Evolutionary conservation across 768 basidiomycete genomes (phyloP).

Genomic region (Rhodosporidiobolus sp.): DNA sequence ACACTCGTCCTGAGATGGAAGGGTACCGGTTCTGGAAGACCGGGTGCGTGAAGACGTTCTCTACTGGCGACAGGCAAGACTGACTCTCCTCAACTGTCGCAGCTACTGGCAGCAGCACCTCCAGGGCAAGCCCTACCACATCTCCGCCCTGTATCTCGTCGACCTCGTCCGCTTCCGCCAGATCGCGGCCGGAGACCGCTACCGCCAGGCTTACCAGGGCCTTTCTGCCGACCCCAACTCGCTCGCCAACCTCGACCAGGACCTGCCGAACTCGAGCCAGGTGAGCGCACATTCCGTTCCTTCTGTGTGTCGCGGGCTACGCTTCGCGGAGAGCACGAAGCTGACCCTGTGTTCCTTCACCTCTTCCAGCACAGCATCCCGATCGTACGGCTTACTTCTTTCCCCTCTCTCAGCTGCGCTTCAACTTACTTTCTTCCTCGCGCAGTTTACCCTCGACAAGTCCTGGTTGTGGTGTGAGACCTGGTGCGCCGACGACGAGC

Average conservation of each 20-base stretch:
- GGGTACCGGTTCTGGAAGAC: constrained; percentile 99
- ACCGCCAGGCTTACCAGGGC: constrained; percentile 86
- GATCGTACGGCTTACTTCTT: constrained; percentile 63
- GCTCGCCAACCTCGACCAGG: constrained; percentile 92
- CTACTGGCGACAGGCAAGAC: too few relatives aligned
- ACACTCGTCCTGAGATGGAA: constrained; percentile 91
- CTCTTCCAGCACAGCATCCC: constrained; percentile 65
- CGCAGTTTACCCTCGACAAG: constrained; percentile 76
- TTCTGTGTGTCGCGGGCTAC: background rate
- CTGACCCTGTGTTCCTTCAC: background rate
- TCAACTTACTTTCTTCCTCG: constrained; percentile 13
- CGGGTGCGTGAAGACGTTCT: constrained; percentile 54
- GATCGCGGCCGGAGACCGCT: constrained; percentile 68
- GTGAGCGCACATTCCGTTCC: constrained; percentile 78
- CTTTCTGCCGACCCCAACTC: constrained; percentile 93
- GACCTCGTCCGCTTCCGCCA: constrained; percentile 93
- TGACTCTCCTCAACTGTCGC: background rate
- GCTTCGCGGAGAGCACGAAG: background rate
- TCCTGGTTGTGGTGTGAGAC: constrained; percentile 99
- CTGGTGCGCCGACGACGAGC: constrained; percentile 64
- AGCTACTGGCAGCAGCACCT: constrained; percentile 72
- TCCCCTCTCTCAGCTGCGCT: background rate
- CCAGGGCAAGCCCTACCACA: constrained; percentile 82
- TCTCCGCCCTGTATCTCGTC: constrained; percentile 95
- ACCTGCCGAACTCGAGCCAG: constrained; percentile 94